Evolutionary conservation across 129 eudicot species (phyloP).

Genomic region (Cynara cardunculus): DNA sequence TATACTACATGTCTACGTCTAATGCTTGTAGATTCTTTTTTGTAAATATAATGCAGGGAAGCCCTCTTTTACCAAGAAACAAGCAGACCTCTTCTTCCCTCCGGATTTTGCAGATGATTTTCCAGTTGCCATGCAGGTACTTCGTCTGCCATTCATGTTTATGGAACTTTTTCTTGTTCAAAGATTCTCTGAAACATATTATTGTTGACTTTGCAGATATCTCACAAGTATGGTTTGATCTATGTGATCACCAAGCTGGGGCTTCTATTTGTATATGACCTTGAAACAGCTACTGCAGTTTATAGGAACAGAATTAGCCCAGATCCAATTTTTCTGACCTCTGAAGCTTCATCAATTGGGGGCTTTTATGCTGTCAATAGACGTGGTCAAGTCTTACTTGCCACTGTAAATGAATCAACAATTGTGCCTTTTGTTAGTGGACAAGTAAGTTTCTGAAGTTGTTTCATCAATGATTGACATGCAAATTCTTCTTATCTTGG

Average conservation of each 20-base stretch:
- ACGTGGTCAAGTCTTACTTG: conserved; percentile 92
- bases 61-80: conserved; percentile 81
- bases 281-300: conserved; percentile 91
- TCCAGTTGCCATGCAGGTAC: conserved; percentile 97
- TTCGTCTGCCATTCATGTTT: not conserved
- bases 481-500: not conserved
- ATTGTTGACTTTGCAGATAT: conserved; percentile 54
- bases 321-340: conserved; percentile 84
- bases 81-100: conserved; percentile 96
- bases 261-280: conserved; percentile 84
- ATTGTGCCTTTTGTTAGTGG: conserved; percentile 95
- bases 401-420: conserved; percentile 86
- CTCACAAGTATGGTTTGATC: conserved; percentile 77
- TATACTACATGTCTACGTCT: not conserved
- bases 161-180: not conserved
- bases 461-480: not conserved
- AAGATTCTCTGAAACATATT: not conserved
- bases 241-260: conserved; percentile 95
- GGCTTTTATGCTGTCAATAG: conserved; percentile 94
- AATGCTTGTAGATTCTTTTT: not conserved
- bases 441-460: conserved; percentile 50
- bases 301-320: conserved; percentile 93
- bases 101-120: conserved; percentile 95
- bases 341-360: conserved; percentile 88
- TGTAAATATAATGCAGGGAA: conserved; percentile 47